Evolutionary conservation across 2,329 filamentous ascomycete genomes (phyloP), one percentile per base, ranked within the genome.

Genomic region (Colletotrichum limetticola): DNA sequence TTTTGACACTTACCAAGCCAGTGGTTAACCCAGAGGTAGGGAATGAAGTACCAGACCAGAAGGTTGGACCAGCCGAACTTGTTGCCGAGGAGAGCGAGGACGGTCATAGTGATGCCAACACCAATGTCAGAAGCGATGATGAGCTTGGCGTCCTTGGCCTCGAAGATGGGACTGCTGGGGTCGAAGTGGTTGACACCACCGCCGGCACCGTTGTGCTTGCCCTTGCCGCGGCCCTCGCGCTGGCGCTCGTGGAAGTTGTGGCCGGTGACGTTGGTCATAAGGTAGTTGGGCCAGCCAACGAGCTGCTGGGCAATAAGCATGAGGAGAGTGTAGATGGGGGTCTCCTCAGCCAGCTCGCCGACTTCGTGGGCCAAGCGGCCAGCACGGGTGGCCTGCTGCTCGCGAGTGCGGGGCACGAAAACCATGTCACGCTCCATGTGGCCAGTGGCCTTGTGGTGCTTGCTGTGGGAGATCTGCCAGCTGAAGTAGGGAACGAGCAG

Each of bases 361-460:
- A 99, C 86, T 85, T 98, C 94, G 83, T 98, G 94, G 66, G 89
- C 87, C 71, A 95, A 79, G 79, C 89, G 90, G 79, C 95, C 94
- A 73, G 96, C 83, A 72, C 93, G 92, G 74, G 88, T 89, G 76
- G 95, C 94, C 80, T 94, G 95, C 81, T 93, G 86, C 77, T 97
- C 91, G 72, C 95, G 92, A 68, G 95, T 98, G 85, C 94, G 94
- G 74, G 97, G 97, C n/a, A 98, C 89, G 82, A 98, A 98, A 75
- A 98, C 97, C 97, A 99, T 99, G 85, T 99, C 97, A 78, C 96
- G 94, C 86, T 97, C 95, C 86, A 99, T 92, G 89, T 99, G 91
- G 79, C 95, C 97, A 52, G 97, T 99, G 76, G 95, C 95, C 90
- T 98, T 98, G 93, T 99, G 97, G 88, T 99, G 97, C 91, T 98